Base-by-base conservation (phyloP, 768 basidiomycete species). In the Cyclocybe cylindracea region DNA sequence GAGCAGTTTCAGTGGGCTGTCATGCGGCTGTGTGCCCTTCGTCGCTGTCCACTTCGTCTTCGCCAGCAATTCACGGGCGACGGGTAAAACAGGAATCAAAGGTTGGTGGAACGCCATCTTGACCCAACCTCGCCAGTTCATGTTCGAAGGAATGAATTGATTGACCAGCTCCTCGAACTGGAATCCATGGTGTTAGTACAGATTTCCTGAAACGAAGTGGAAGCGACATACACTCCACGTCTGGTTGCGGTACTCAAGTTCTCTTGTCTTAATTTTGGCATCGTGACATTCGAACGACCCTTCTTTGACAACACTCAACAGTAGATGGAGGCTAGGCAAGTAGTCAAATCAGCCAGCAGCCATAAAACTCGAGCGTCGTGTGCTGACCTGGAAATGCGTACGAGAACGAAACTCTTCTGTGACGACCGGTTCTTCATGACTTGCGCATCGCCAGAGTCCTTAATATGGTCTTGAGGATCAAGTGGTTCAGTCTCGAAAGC, bases 271-370 rank as follows among this genome's bases (percentile, higher is more conserved):
- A 65, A 94, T 89, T 32, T 80, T 81, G 8, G 87, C 89, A 56
- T 90, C 87, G 14, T 82, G 83, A 54, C 86, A 91, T 48, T 90
- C 85, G 63, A 97, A 90, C 11, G 93, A 93, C 48, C 88, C 88
- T 55, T 87, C 85, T 63, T 89, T 89, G 66, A 85, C 82, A 57
- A 91, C 86, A 61, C 89, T 93, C 46, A 94, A 64, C 43, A 91
- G 69, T 14, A 93, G 68, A 56, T 88, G 82, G 41, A 90, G 73
- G 61, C 89, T 91, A 46, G 1, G 40, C 57, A 5, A 33, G 19
- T 14, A 45, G 53, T 55, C 31, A 56, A 40, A 34, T 39, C 59
- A 52, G 24, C 24, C n/a, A 56, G 54, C 7, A 53, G 62, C 19
- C n/a, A 45, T 34, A 33, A 56, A 39, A 31, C 13, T 11, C 46